Evolutionary conservation across 495 filamentous ascomycete genomes (phyloP).

Genomic region (Penicillium atrosanguineum): DNA sequence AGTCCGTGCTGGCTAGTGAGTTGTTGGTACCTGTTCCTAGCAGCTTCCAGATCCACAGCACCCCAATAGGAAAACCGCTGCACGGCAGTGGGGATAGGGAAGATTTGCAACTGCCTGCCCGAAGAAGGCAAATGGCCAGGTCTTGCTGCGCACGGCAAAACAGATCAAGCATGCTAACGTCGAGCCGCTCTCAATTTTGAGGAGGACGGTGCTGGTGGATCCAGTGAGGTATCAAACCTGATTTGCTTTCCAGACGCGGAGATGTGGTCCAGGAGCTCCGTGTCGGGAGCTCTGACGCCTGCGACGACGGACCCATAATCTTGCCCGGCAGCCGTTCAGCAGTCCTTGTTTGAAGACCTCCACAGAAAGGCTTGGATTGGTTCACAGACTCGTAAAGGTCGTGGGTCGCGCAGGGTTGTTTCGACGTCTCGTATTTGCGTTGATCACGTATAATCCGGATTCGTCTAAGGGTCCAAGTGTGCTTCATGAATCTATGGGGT

Average conservation of each 20-base stretch:
- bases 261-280: neutral
- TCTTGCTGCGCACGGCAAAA: too few species aligned
- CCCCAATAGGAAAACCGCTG: neutral
- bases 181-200: neutral
- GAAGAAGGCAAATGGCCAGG: too few species aligned
- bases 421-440: constrained; percentile 12
- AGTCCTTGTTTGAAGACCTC: too few species aligned
- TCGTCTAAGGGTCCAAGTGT: neutral
- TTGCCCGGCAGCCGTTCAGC: too few species aligned
- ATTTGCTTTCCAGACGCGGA: constrained; percentile 5
- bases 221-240: neutral
- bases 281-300: neutral
- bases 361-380: neutral
- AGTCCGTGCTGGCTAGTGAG: constrained; percentile 1
- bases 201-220: neutral
- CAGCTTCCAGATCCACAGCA: constrained; percentile 2
- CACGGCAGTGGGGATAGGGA: too few species aligned
- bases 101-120: too few species aligned
- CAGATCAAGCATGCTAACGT: too few species aligned
- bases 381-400: neutral
- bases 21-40: constrained; percentile 10
- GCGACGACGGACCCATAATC: neutral
- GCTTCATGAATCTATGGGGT: neutral
- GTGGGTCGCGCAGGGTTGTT: constrained; percentile 1
- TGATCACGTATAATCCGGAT: neutral